Evolutionary conservation across 2,329 filamentous ascomycete genomes (phyloP), one percentile per base, ranked within the genome.

Genomic region (Coleophoma cylindrospora): DNA sequence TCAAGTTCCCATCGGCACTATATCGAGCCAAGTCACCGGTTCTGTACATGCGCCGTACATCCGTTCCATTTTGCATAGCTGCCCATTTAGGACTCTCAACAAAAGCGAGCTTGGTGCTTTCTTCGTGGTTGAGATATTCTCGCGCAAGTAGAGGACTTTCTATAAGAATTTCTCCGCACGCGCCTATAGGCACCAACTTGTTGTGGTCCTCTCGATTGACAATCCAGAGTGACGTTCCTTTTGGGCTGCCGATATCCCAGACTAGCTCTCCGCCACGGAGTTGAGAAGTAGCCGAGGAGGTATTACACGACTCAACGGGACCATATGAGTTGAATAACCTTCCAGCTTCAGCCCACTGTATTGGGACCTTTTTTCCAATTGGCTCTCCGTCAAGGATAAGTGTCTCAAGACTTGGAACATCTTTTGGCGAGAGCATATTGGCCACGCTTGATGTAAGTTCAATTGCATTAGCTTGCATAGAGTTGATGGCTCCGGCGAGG

Each of bases 251-350:
- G 27, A 53, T 46, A 46, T 43, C 43, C 13, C 11, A 34, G 9
- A 21, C 43, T 34, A 14, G 21, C 34, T 19, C 43, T 40, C 32
- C 17, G n/a, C 7, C 34, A 36, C 13, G 14, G 19, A 43, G 6
- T 15, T 32, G n/a, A 33, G 34, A 34, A 19, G 22, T 47, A 12
- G 13, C 34, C 14, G 37, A 21, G 5, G 43, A 32, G 19, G 36
- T 19, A 22, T 27, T 4, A 14, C 32, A 40, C 34, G 33, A 15
- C 69, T 95, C 90, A 0, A 90, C 95, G 2, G 91, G 90, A 1
- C 90, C 90, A 62, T 95, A 95, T 1, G 61, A 65, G 59, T 72
- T 71, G 47, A 68, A 49, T 38, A 70, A 60, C n/a, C 67, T 61
- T 56, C 58, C 65, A n/a, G 56, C 17, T 53, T 51, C 17, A 15